A percentile compares a stretch with the other conserved stretches of the same genome.
These are phyloP conservation scores for Akanthomyces uredinophilus DNA, from an alignment of 2,329 filamentous ascomycete genomes.

Conservation along the genomic window DNA sequence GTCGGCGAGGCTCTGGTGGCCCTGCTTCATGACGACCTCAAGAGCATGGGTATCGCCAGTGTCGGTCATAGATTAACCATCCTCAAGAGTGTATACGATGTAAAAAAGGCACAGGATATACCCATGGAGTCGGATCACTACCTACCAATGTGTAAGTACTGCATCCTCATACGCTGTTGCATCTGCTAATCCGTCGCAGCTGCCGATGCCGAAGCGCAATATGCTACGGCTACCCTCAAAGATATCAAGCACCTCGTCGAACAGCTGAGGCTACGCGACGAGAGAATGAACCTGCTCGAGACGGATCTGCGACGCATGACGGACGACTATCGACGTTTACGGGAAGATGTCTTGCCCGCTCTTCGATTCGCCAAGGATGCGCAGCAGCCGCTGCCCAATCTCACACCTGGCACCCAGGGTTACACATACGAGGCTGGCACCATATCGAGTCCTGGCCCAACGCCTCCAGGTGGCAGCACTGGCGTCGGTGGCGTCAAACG, in stretches of 20 bases:
- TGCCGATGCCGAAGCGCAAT: conserved; percentile 80
- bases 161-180: background rate
- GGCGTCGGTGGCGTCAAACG: conserved; percentile 63
- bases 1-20: conserved; percentile 86
- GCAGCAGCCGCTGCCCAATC: conserved; percentile 72
- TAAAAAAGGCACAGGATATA: conserved; percentile 90
- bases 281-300: conserved; percentile 80
- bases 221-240: conserved; percentile 82
- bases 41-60: conserved; percentile 88
- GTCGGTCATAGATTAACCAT: conserved; percentile 93
- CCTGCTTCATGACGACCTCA: conserved; percentile 85
- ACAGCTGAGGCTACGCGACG: conserved; percentile 82
- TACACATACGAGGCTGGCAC: conserved; percentile 46
- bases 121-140: conserved; percentile 91
- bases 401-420: conserved; percentile 30
- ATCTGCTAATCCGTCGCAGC: conserved; percentile 45
- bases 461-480: conserved; percentile 43
- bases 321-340: conserved; percentile 81
- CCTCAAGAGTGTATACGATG: conserved; percentile 91
- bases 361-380: conserved; percentile 88
- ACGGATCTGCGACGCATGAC: conserved; percentile 76
- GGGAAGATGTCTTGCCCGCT: conserved; percentile 87
- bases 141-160: conserved; percentile 73
- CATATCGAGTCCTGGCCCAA: conserved; percentile 51
- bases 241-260: conserved; percentile 89